Evolutionary conservation across 768 basidiomycete genomes (phyloP), one percentile per base, ranked within the genome.

Genomic region (Tulasnella sp.): DNA sequence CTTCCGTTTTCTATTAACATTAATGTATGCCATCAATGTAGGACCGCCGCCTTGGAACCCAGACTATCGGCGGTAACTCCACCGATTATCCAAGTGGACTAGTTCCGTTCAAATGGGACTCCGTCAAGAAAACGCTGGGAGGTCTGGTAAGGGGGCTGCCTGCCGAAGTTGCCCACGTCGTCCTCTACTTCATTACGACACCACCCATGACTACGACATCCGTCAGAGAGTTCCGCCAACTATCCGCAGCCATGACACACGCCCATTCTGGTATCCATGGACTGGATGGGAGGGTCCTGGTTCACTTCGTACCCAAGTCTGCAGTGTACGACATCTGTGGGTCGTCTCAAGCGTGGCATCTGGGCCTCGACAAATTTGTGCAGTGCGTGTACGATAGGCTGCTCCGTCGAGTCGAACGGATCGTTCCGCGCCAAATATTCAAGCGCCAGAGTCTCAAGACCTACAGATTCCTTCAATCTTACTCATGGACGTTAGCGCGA

Each of bases 301-400:
- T 88, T 61, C 86, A 92, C 58, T 79, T 90, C 63, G 73, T 92
- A 45, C 86, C 89, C 3, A 84, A 88, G 63, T 74, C 78, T 30
- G 71, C 80, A 45, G 72, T 86, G 23, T 68, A 76, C 45, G 74
- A 77, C 9, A 72, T 74, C 17, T 73, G 77, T n/a, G 73, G 76
- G 48, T 74, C 76, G 41, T 73, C 80, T 15, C 66, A 72, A 4
- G 64, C 72, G 4, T 72, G 70, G 42, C 72, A 75, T 54, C 70
- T 73, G 2, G 73, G 76, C 27, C 67, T 81, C 11, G 78, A 82
- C 30, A 65, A 68, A 3, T 74, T 88, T 13, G 83, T 81, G 38
- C 74, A 74, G 42, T 81, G 83, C 0, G 72, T 90, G 15, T 93
- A 92, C 71, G 80, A 88, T 67, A 80, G 87, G 26, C 79, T 88